Evolutionary conservation across 1,284 basidiomycete genomes (phyloP).

Genomic region (Schizophyllum commune): DNA sequence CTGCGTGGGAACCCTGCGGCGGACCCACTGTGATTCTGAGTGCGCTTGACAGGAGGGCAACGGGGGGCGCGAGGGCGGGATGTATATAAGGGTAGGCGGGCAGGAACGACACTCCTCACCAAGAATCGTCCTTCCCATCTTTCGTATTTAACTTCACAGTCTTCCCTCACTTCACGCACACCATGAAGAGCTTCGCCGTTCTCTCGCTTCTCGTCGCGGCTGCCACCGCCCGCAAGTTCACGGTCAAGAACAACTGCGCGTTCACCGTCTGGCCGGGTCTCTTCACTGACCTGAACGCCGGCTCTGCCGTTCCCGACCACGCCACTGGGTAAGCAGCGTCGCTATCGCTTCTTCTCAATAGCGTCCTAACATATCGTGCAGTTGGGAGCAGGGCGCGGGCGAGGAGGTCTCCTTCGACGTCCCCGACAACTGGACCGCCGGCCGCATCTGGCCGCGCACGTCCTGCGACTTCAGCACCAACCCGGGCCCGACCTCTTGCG

Average conservation of each 20-base stretch:
- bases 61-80: too few relatives aligned
- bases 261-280: slow-evolving; percentile 6
- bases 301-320: neutral
- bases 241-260: slow-evolving; percentile 5
- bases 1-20: neutral
- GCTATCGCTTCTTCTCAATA: neutral
- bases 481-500: neutral
- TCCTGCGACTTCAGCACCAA: slow-evolving; percentile 5
- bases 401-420: neutral
- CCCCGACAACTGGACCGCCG: slow-evolving; percentile 6
- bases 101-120: neutral
- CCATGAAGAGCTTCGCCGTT: neutral
- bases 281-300: slow-evolving; percentile 3
- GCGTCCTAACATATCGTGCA: neutral
- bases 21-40: too few relatives aligned
- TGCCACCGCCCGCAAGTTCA: slow-evolving; percentile 2
- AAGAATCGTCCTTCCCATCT: neutral
- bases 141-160: neutral
- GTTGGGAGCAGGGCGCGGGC: slow-evolving; percentile 6
- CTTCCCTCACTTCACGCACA: neutral
- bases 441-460: slow-evolving; percentile 3
- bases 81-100: neutral
- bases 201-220: slow-evolving; percentile 1
- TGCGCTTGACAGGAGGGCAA: neutral
- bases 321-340: slow-evolving; percentile 5